A percentile compares a stretch with the other conserved stretches of the same genome.
These are phyloP conservation scores for Colletotrichum cordylinicola DNA, from an alignment of 2,329 filamentous ascomycete species.

Conservation along the genomic window DNA sequence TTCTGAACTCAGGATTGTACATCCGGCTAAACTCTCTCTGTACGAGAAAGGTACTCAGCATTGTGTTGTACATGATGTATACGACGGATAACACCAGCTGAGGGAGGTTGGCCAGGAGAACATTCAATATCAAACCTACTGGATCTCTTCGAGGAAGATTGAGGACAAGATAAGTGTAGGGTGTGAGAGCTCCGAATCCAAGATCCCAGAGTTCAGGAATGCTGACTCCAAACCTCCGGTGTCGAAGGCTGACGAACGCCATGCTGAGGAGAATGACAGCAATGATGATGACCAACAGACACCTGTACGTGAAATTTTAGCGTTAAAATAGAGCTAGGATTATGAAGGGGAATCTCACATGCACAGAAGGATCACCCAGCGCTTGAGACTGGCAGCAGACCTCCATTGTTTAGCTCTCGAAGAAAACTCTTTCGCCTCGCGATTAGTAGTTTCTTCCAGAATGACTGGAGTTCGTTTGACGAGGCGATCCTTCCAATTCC, in stretches of 20 bases:
- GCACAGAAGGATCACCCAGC: background rate
- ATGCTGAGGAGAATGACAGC: conserved; percentile 6
- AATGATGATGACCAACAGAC: background rate
- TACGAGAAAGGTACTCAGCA: conserved; percentile 51
- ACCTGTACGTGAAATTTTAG: background rate
- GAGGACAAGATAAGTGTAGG: conserved; percentile 31
- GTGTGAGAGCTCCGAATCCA: conserved; percentile 33
- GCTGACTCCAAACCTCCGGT: conserved; percentile 20
- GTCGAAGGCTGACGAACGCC: conserved; percentile 17
- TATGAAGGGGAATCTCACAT: background rate
- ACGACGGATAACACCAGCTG: conserved; percentile 52
- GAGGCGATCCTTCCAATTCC: background rate
- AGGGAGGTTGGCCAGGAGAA: conserved; percentile 50
- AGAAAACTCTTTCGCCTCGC: background rate
- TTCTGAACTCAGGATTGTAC: conserved; percentile 29
- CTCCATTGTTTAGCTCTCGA: background rate
- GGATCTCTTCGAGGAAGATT: conserved; percentile 30
- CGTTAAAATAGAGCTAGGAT: background rate
- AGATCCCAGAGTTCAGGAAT: conserved; percentile 29
- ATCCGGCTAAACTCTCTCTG: conserved; percentile 52
- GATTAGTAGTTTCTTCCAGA: background rate
- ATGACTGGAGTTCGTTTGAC: background rate
- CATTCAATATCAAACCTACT: conserved; percentile 33
- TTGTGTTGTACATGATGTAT: conserved; percentile 48
- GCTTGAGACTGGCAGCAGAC: background rate